Percentiles rank a stretch among this genome's conserved stretches.
These are phyloP conservation scores for Laguncularia racemosa DNA, from an alignment of 345 rosid species.

Conservation along the genomic window DNA sequence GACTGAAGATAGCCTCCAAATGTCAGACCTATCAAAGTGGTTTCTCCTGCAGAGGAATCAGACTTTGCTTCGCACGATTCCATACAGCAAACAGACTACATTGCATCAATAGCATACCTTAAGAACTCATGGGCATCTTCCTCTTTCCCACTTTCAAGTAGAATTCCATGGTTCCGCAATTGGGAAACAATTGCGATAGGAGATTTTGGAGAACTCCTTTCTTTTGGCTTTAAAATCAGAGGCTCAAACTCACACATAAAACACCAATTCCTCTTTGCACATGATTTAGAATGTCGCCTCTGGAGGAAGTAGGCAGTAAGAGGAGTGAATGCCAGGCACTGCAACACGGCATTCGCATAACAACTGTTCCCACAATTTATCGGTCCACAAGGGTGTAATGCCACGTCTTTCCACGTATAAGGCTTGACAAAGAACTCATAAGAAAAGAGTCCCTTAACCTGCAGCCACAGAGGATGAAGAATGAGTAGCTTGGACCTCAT, in stretches of 20 bases:
- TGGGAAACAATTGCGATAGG: conserved; percentile 65
- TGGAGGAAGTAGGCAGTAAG: conserved; percentile 85
- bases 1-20: conserved; percentile 97
- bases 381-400: conserved; percentile 75
- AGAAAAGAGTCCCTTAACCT: conserved; percentile 52
- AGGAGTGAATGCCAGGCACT: conserved; percentile 90
- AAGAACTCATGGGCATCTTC: conserved; percentile 99
- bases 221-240: conserved; percentile 65
- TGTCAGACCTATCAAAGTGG: conserved; percentile 75
- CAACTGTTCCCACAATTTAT: conserved; percentile 92
- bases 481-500: conserved; percentile 21
- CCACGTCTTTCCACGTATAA: conserved; percentile 45
- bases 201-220: conserved; percentile 59
- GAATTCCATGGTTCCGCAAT: conserved; percentile 60
- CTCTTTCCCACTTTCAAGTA: conserved; percentile 76
- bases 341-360: conserved; percentile 90
- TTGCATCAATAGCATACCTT: conserved; percentile 80
- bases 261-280: conserved; percentile 73
- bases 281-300: conserved; percentile 75
- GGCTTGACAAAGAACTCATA: conserved; percentile 65
- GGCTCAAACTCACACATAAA: conserved; percentile 85
- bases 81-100: conserved; percentile 84
- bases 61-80: conserved; percentile 34
- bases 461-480: conserved; percentile 14
- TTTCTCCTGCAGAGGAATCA: conserved; percentile 59